Percentiles rank a stretch among this genome's conserved stretches.
Conservation (phyloP, 2,329 filamentous ascomycete genomes). For the Leptographium radiaticola region DNA sequence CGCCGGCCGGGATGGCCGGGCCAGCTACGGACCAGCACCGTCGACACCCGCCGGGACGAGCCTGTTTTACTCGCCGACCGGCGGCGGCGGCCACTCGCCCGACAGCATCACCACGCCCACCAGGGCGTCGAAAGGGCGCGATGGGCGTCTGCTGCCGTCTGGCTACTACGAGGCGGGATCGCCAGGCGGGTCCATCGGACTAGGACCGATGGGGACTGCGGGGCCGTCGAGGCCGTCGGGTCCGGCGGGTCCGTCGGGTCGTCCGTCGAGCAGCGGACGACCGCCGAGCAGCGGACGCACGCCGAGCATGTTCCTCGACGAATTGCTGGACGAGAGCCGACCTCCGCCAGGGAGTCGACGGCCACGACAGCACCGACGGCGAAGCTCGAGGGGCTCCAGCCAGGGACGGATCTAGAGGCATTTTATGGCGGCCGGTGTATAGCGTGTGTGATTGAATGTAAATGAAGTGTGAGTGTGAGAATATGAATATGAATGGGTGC, state of each 20-base stretch:
- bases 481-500: no score
- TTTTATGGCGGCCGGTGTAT: no score
- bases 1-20: no score
- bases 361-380: constrained; percentile 13
- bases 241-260: no score
- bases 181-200: constrained; percentile 14
- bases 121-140: constrained; percentile 38
- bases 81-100: constrained; percentile 33
- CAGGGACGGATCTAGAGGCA: neutral
- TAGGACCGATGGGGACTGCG: no score
- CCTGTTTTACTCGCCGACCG: constrained; percentile 93
- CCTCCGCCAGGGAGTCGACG: constrained; percentile 30
- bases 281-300: constrained; percentile 56
- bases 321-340: constrained; percentile 68
- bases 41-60: constrained; percentile 51
- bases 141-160: constrained; percentile 72
- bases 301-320: constrained; percentile 81
- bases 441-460: no score
- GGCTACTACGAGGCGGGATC: constrained; percentile 70
- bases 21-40: constrained; percentile 20
- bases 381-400: constrained; percentile 15
- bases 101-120: constrained; percentile 18
- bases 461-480: no score
- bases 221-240: no score
- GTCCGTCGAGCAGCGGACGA: constrained; percentile 17